Percentiles rank a stretch among this genome's conserved stretches.
Conservation (phyloP, 305 asterid species). For the Striga hermonthica region DNA sequence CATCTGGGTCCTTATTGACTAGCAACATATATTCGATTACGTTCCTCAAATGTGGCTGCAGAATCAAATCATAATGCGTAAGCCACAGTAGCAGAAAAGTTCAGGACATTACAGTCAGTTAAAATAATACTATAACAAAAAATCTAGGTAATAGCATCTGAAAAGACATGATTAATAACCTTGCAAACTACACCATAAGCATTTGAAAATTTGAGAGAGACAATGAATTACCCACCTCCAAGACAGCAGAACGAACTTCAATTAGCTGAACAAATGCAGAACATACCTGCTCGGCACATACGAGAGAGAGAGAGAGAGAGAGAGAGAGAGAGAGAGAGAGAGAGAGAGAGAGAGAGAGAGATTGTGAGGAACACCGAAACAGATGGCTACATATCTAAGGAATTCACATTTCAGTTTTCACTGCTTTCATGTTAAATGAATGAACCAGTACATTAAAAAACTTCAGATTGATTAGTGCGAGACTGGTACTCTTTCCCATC, state of each 20-base stretch:
- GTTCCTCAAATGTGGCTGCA: conserved; percentile 90
- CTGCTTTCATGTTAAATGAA: no score
- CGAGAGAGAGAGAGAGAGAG: conserved; percentile 1
- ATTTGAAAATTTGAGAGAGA: conserved; percentile 10
- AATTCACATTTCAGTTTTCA: no score
- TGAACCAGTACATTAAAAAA: no score
- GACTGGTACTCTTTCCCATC: no score
- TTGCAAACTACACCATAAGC: conserved; percentile 8
- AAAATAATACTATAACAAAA: not conserved
- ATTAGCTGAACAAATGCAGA: conserved; percentile 94
- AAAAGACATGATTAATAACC: conserved; percentile 3
- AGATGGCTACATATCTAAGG: no score
- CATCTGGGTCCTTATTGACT: conserved; percentile 88
- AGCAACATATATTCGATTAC: conserved; percentile 85
- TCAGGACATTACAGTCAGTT: conserved; percentile 7
- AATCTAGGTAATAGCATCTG: conserved; percentile 9
- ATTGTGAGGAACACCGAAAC: not conserved
- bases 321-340: conserved; percentile 11
- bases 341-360: conserved; percentile 3
- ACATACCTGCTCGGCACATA: conserved; percentile 66
- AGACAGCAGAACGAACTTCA: conserved; percentile 74
- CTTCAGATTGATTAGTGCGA: no score
- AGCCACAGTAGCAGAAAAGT: conserved; percentile 30
- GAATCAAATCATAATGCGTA: conserved; percentile 28
- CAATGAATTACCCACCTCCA: conserved; percentile 55